Evolutionary conservation across 2,329 filamentous ascomycete genomes (phyloP), one percentile per base, ranked within the genome.

Genomic region (Aureobasidium sp.): DNA sequence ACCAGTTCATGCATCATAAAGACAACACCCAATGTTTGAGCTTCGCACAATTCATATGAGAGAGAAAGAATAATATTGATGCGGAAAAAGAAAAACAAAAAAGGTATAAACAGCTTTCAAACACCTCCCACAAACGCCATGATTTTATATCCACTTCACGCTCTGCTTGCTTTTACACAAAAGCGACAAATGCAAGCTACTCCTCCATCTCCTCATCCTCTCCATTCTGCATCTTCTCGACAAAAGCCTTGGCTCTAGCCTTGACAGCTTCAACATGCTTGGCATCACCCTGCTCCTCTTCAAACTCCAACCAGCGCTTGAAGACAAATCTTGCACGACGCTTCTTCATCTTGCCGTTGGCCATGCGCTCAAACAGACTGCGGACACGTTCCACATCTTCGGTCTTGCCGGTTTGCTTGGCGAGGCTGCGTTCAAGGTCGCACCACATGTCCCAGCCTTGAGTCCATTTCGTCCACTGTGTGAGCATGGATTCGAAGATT

Each of bases 361-460:
- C 80, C 70, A 92, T 88, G 48, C 92, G 82, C 77, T 96, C 91
- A 71, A 94, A 97, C 53, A 97, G 77, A 7, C 58, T 63, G n/a
- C 71, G 63, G 1, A 70, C 68, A 63, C 87, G 86, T 53, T 91
- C 82, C 32, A 92, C 83, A 16, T 74, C 77, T 44, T 85, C 84
- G 44, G 81, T 78, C 61, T 68, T 69, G 30, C 59, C 62, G 5
- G 21, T 27, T 3, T 80, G 77, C 34, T 83, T 80, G 16, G 83
- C 81, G 60, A 74, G 69, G 69, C 79, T 80, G 64, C 59, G 67
- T 77, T 99, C 94, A 61, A 97, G 81, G 71, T 96, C 91, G 1
- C 97, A 77, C 66, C 96, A 86, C 75, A 96, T 87, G 74, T 91
- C 94, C 93, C 93, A 97, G 57, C 97, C 79, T 72, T 97, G 91